phyloP scores from a whole-genome alignment of 2,329 filamentous ascomycete species.

The Trichothecium sympodiale region DNA sequence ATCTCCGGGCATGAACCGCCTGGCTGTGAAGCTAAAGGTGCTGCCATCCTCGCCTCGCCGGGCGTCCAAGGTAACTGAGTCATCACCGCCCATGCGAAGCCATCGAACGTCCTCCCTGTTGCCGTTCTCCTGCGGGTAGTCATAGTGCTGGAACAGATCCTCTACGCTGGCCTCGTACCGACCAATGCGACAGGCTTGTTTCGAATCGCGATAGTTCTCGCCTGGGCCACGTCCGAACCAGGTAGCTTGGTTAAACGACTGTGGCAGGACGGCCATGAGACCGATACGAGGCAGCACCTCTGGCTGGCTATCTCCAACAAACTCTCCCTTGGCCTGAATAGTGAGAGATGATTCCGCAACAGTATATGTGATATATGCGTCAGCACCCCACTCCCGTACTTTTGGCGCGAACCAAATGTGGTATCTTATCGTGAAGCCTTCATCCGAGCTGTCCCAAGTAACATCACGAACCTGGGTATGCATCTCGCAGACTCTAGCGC shows the following conservation, averaged over 20 bases:
- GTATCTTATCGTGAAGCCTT: background rate
- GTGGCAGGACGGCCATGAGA: constrained; percentile 26
- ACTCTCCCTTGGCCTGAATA: constrained; percentile 1
- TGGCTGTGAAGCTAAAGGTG: constrained; percentile 26
- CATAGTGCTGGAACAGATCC: constrained; percentile 34
- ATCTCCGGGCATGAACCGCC: constrained; percentile 29
- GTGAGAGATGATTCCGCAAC: background rate
- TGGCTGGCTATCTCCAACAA: constrained; percentile 1
- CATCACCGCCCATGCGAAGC: constrained; percentile 17
- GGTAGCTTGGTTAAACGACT: constrained; percentile 10
- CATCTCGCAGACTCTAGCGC: background rate
- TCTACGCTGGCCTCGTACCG: constrained; percentile 22
- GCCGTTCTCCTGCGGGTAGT: constrained; percentile 42
- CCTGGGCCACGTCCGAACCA: constrained; percentile 44
- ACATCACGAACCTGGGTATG: constrained; percentile 3
- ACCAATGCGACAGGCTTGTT: constrained; percentile 30
- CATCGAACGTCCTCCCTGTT: constrained; percentile 39
- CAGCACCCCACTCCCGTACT: constrained; percentile 2
- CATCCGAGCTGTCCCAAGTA: background rate
- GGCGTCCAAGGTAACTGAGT: constrained; percentile 7
- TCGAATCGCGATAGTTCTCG: constrained; percentile 40
- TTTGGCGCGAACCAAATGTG: constrained; percentile 1
- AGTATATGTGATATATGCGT: constrained; percentile 1
- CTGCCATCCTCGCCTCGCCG: constrained; percentile 3
- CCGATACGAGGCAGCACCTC: constrained; percentile 32